Conservation (phyloP, 352 stramenopile species). For the Halophytophthora polymorphica region DNA sequence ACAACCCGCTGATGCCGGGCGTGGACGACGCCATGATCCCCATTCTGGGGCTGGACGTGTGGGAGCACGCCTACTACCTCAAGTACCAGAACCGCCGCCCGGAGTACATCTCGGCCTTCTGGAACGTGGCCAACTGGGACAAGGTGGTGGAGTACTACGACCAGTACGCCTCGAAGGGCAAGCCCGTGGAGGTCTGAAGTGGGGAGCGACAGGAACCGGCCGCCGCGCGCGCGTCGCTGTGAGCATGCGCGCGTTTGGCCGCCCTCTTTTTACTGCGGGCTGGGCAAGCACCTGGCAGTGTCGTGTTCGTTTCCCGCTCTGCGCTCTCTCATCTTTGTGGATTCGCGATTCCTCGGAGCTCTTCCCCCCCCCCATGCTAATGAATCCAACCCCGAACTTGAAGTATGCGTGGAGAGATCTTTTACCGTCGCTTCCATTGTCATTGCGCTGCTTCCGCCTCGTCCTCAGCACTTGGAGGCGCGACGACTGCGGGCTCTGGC, state of each 20-base stretch:
- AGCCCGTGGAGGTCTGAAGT: constrained; percentile 83
- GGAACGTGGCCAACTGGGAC: constrained; percentile 97
- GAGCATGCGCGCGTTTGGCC: constrained; percentile 1
- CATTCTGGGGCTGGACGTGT: constrained; percentile 94
- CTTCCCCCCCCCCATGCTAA: constrained; percentile 1
- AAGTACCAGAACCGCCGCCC: constrained; percentile 97
- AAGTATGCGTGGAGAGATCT: constrained; percentile 15
- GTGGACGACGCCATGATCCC: constrained; percentile 84
- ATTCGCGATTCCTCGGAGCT: constrained; percentile 18
- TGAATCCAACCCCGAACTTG: constrained; percentile 16
- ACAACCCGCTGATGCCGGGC: constrained; percentile 85
- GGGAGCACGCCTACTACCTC: constrained; percentile 96
- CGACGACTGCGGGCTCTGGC: constrained; percentile 1
- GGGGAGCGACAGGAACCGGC: constrained; percentile 19
- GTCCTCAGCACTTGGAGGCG: constrained; percentile 11
- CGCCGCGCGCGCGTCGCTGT: constrained; percentile 18
- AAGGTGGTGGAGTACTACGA: constrained; percentile 92
- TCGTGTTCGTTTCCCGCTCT: constrained; percentile 1
- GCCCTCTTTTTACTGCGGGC: not conserved
- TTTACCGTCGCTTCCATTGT: constrained; percentile 1
- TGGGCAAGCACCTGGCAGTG: not conserved
- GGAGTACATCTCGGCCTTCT: constrained; percentile 97
- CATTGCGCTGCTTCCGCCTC: not conserved
- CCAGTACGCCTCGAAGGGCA: constrained; percentile 82
- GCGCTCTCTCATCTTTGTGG: constrained; percentile 9